phyloP scores from a whole-genome alignment of 2,329 filamentous ascomycete species.

The Fusarium ramigenum region DNA sequence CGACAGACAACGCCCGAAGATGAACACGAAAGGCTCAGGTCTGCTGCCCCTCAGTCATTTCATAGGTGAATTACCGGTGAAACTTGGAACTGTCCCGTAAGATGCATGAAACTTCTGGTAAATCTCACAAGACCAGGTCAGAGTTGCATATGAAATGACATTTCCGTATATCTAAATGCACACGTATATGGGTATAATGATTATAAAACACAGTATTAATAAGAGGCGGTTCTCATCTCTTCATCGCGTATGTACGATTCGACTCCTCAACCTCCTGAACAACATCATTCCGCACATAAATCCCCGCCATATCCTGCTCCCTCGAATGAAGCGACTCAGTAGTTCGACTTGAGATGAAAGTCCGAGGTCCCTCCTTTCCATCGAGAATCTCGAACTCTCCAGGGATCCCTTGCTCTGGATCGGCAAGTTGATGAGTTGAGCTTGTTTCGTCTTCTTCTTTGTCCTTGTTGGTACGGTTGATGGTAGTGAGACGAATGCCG shows the following conservation, averaged over 20 bases:
- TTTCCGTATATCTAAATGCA: too few species aligned
- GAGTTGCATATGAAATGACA: background rate
- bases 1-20: too few species aligned
- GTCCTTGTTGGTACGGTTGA: slow-evolving; percentile 34
- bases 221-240: background rate
- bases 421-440: slow-evolving; percentile 37
- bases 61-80: background rate
- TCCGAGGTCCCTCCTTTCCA: slow-evolving; percentile 12
- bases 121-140: background rate
- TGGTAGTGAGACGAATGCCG: slow-evolving; percentile 27
- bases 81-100: background rate
- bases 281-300: slow-evolving; percentile 35
- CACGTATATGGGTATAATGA: background rate
- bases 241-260: slow-evolving; percentile 6
- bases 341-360: slow-evolving; percentile 20
- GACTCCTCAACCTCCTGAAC: slow-evolving; percentile 25
- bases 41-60: background rate
- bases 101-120: background rate
- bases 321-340: background rate
- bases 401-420: slow-evolving; percentile 19
- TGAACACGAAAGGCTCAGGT: background rate
- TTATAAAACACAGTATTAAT: background rate
- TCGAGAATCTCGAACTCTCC: slow-evolving; percentile 25
- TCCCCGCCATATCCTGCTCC: slow-evolving; percentile 14
- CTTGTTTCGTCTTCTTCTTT: slow-evolving; percentile 35